phyloP scores from a whole-genome alignment of 2,329 filamentous ascomycete genomes.

The Decorospora gaudefroyi region DNA sequence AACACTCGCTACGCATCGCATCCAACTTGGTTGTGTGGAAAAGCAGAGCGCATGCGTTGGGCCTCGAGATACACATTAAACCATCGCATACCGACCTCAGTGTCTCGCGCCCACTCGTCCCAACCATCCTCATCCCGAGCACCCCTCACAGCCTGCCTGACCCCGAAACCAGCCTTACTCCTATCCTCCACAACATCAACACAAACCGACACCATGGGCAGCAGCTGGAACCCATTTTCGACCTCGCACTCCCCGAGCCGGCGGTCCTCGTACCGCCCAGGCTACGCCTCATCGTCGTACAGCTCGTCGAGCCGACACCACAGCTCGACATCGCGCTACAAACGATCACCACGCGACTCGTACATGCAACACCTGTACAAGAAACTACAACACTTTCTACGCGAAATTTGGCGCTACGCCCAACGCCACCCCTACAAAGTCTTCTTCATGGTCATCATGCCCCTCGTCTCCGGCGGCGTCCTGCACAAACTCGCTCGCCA shows the following conservation, averaged over 20 bases:
- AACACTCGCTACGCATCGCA: no score
- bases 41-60: no score
- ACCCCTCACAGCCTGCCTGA: constrained; percentile 11
- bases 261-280: constrained; percentile 31
- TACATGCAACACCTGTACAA: constrained; percentile 75
- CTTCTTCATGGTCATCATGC: constrained; percentile 87
- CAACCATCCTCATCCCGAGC: constrained; percentile 4
- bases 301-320: constrained; percentile 39
- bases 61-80: constrained; percentile 20
- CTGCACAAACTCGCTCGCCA: constrained; percentile 75
- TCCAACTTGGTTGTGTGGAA: no score
- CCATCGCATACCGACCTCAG: constrained; percentile 22
- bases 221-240: constrained; percentile 41
- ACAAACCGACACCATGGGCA: constrained; percentile 34
- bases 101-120: constrained; percentile 12
- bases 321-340: constrained; percentile 73
- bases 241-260: constrained; percentile 27
- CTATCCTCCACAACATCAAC: constrained; percentile 1
- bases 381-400: constrained; percentile 77
- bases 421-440: constrained; percentile 85
- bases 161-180: constrained; percentile 18
- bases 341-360: constrained; percentile 73
- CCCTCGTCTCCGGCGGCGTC: constrained; percentile 81
- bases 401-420: constrained; percentile 80
- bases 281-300: constrained; percentile 39